Percentiles rank a stretch among this genome's conserved stretches.
phyloP scores from a whole-genome alignment of 1,284 basidiomycete species.

The Ceratobasidium sp. region DNA sequence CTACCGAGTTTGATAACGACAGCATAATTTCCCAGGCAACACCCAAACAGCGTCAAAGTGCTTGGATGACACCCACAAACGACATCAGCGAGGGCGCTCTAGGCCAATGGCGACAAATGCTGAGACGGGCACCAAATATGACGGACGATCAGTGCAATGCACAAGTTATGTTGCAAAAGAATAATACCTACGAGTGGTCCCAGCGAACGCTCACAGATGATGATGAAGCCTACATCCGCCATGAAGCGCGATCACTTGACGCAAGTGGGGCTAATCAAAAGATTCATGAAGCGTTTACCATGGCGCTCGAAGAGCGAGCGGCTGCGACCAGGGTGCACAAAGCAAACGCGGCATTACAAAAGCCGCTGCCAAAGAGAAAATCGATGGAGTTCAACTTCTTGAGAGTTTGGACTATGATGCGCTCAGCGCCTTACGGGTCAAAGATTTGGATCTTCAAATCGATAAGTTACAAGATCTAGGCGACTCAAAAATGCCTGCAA shows the following conservation, averaged over 20 bases:
- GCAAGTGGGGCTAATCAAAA: not conserved
- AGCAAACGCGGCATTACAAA: not conserved
- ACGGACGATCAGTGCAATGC: slow-evolving; percentile 26
- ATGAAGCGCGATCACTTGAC: slow-evolving; percentile 8
- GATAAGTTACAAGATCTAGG: slow-evolving; percentile 14
- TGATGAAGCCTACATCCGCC: not conserved
- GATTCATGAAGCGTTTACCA: not conserved
- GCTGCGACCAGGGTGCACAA: not conserved
- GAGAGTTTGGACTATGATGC: not conserved
- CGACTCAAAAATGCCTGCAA: not conserved
- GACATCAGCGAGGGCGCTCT: slow-evolving; percentile 26
- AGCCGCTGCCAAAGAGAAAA: not conserved
- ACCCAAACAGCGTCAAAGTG: not conserved
- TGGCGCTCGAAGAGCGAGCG: not conserved
- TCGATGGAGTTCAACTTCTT: not conserved
- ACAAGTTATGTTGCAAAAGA: slow-evolving; percentile 10
- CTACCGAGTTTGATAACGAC: slow-evolving; percentile 18
- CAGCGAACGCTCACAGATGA: not conserved
- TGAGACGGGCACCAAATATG: not conserved
- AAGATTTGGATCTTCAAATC: slow-evolving; percentile 9
- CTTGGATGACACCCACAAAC: slow-evolving; percentile 29
- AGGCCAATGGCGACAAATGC: slow-evolving; percentile 18
- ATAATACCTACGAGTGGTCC: not conserved
- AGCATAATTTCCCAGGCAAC: slow-evolving; percentile 8
- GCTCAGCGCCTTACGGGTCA: not conserved